Evolutionary conservation across 148 eudicot genomes (phyloP).

Genomic region (Mesembryanthemum crystallinum): DNA sequence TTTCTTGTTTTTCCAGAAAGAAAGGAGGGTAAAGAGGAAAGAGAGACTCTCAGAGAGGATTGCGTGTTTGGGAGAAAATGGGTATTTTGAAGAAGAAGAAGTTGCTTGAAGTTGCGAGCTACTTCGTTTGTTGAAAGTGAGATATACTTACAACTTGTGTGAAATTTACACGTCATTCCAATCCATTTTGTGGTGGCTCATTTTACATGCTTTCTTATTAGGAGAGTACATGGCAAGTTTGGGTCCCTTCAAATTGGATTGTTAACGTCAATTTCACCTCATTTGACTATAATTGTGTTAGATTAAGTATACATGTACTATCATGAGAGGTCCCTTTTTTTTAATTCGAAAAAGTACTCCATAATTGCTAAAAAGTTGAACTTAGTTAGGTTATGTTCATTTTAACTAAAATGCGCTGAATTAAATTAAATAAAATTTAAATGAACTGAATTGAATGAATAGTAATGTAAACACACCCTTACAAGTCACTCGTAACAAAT

Average conservation of each 20-base stretch:
- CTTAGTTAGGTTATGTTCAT: no score
- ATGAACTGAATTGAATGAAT: no score
- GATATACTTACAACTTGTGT: background rate
- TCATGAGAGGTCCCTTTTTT: no score
- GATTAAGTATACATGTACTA: no score
- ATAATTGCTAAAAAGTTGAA: no score
- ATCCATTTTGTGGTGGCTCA: background rate
- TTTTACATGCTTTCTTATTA: no score
- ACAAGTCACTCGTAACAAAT: no score
- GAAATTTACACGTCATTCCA: background rate
- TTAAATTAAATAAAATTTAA: no score
- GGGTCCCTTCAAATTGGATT: background rate
- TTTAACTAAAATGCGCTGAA: no score
- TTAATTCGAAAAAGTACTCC: no score
- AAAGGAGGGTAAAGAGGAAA: background rate
- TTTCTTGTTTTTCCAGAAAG: background rate
- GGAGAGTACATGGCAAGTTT: background rate
- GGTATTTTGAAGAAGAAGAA: background rate
- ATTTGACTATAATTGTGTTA: background rate
- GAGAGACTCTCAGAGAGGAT: background rate
- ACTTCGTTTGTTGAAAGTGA: background rate
- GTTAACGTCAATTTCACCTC: background rate
- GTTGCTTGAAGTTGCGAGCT: conserved; percentile 24
- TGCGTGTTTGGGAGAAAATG: background rate
- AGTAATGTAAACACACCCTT: no score